Evolutionary conservation across 352 stramenopile species (phyloP).

Genomic region (Peronospora tabacina): DNA sequence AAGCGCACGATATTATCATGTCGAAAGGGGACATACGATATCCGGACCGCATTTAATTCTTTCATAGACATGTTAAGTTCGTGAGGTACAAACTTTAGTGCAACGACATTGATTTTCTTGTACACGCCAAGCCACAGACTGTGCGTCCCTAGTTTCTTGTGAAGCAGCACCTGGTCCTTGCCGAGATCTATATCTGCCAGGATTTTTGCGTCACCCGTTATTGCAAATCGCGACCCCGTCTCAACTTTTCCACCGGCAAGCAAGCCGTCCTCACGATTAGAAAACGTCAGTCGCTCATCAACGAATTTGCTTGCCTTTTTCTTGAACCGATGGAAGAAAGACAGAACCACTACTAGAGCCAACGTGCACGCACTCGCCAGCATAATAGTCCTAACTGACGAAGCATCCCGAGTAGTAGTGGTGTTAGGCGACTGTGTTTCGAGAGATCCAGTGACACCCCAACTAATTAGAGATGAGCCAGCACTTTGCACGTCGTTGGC

Average conservation of each 20-base stretch:
- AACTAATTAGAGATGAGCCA: conserved; percentile 5
- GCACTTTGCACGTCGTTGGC: conserved; percentile 12
- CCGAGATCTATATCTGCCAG: conserved; percentile 46
- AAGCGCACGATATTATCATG: conserved; percentile 68
- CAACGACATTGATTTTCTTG: conserved; percentile 41
- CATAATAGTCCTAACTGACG: conserved; percentile 22
- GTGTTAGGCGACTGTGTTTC: conserved; percentile 17
- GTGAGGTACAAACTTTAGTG: conserved; percentile 40
- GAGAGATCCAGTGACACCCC: conserved; percentile 9
- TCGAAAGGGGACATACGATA: conserved; percentile 49
- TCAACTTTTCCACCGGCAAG: conserved; percentile 13
- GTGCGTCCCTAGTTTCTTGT: conserved; percentile 49
- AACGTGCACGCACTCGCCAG: conserved; percentile 19
- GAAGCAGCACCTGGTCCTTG: conserved; percentile 35
- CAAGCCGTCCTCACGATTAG: conserved; percentile 26
- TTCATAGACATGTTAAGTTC: conserved; percentile 31
- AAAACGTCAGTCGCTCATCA: conserved; percentile 30
- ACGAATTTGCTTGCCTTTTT: conserved; percentile 31
- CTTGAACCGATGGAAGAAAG: conserved; percentile 37
- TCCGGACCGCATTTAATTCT: conserved; percentile 40
- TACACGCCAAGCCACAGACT: conserved; percentile 47
- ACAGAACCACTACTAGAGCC: conserved; percentile 26
- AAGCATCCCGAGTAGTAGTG: background rate
- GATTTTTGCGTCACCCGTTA: conserved; percentile 16
- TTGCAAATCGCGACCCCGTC: background rate